A percentile compares a stretch with the other conserved stretches of the same genome.
Evolutionary conservation across 495 filamentous ascomycete species (phyloP).

Genomic region (Penicillium mononematosum): DNA sequence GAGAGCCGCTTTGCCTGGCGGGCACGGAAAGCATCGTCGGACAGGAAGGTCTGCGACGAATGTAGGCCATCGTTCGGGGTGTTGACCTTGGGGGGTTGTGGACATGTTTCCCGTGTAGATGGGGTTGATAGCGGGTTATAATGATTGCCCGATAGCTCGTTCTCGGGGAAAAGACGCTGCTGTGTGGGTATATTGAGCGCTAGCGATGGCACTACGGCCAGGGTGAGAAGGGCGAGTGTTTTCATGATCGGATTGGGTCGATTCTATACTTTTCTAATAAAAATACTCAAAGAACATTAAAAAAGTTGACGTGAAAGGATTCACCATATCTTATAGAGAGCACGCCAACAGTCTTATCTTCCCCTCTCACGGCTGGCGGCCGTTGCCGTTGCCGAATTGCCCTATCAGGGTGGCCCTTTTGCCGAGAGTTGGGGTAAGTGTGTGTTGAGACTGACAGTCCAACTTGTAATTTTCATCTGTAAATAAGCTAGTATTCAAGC

Average conservation of each 20-base stretch:
- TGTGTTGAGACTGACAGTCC: neutral
- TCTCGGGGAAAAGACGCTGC: constrained; percentile 20
- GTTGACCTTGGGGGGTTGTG: constrained; percentile 32
- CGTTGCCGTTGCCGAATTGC: constrained; percentile 8
- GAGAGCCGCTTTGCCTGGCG: constrained; percentile 40
- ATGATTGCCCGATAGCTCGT: constrained; percentile 1
- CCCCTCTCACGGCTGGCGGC: constrained; percentile 13
- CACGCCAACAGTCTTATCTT: constrained; percentile 14
- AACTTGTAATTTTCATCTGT: neutral
- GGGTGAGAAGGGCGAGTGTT: constrained; percentile 15
- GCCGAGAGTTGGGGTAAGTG: constrained; percentile 9
- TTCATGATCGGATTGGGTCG: constrained; percentile 16
- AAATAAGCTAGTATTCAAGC: neutral
- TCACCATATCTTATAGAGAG: neutral
- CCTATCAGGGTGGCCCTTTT: constrained; percentile 1
- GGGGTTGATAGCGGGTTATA: constrained; percentile 12
- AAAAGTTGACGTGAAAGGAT: neutral
- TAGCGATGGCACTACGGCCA: constrained; percentile 27
- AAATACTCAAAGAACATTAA: neutral
- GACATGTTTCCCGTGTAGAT: constrained; percentile 30
- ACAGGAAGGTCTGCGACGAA: constrained; percentile 30
- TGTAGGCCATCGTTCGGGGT: constrained; percentile 30
- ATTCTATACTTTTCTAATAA: neutral
- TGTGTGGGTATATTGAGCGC: constrained; percentile 28
- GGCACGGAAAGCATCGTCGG: constrained; percentile 31